Evolutionary conservation across 352 stramenopile genomes (phyloP), one percentile per base, ranked within the genome.

Genomic region (Globisporangium okanoganense): DNA sequence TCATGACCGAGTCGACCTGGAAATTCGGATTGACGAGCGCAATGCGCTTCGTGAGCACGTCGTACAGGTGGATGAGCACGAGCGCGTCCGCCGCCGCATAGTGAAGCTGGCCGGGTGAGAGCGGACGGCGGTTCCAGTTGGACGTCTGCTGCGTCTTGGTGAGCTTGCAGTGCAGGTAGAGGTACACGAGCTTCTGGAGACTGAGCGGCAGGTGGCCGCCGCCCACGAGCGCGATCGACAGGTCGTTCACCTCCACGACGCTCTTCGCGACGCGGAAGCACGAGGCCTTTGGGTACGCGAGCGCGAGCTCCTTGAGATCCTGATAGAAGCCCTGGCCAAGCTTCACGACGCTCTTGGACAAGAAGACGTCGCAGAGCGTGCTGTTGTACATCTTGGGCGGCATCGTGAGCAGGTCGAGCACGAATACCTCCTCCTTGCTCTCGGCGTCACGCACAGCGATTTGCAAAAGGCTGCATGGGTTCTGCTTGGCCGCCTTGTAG

Each of bases 141-240:
- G 83, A 92, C 25, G 67, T 85, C 66, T 92, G 83, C 74, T 90
- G 83, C 18, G 81, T 90, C 67, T 91, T 91, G 5, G 77, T 76
- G 14, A 93, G 70, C 33, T 79, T 82, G 27, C 70, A 74, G 49
- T 87, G 67, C 45, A 93, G 67, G 56, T 89, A 93, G 38, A 88
- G 74, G 56, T 76, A 89, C 29, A 87, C 81, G 5, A 91, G 69
- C 53, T 93, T 93, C 65, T 93, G 80, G 16, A 93, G 65, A 66
- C 83, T 91, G 3, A 93, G 66, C 25, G 70, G 71, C 38, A 80
- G 70, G 63, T 88, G 78, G 0, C 64, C 61, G 4, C 64, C 61
- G n/a, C 79, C 80, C 1, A 58, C 60, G 0, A 88, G 58, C 6
- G 61, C 71, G 31, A 88, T 80, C 9, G 82, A 91, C 44, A 93